Evolutionary conservation across 2,329 filamentous ascomycete genomes (phyloP).

Genomic region (Volutella citrinella): DNA sequence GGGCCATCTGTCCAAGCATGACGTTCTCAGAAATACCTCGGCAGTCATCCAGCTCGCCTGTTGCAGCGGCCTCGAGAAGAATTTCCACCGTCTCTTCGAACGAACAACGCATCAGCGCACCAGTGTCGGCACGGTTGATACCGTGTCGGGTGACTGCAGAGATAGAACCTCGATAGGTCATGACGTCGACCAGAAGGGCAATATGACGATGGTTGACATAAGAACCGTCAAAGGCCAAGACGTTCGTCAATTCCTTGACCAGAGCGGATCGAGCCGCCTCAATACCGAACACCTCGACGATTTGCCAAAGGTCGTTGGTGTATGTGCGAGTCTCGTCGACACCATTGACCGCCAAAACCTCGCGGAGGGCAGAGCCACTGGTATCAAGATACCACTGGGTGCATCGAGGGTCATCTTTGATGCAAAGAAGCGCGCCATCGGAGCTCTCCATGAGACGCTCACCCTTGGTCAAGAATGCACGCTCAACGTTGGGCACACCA

Average conservation of each 20-base stretch:
- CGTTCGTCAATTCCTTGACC: slow-evolving; percentile 83
- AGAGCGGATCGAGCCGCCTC: slow-evolving; percentile 87
- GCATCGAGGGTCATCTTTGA: slow-evolving; percentile 71
- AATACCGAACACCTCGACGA: slow-evolving; percentile 93
- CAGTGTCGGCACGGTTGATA: slow-evolving; percentile 97
- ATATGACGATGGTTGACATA: slow-evolving; percentile 99
- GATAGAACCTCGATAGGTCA: slow-evolving; percentile 91
- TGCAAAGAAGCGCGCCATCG: slow-evolving; percentile 71
- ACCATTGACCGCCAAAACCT: slow-evolving; percentile 81
- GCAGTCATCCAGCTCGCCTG: slow-evolving; percentile 95
- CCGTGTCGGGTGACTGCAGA: slow-evolving; percentile 97
- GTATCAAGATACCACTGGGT: slow-evolving; percentile 97
- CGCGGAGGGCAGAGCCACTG: slow-evolving; percentile 79
- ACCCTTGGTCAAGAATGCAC: slow-evolving; percentile 89
- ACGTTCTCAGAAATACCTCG: slow-evolving; percentile 98
- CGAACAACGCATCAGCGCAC: slow-evolving; percentile 97
- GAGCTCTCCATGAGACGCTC: slow-evolving; percentile 62
- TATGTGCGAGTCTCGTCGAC: slow-evolving; percentile 85
- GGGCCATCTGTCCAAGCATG: slow-evolving; percentile 95
- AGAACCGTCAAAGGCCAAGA: slow-evolving; percentile 96
- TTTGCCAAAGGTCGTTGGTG: slow-evolving; percentile 93
- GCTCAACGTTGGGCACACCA: slow-evolving; percentile 83
- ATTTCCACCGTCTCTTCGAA: slow-evolving; percentile 99
- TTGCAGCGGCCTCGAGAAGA: slow-evolving; percentile 88
- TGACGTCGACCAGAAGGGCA: slow-evolving; percentile 91